Evolutionary conservation across 2,329 filamentous ascomycete species (phyloP).

Genomic region (Arthroderma sp.): DNA sequence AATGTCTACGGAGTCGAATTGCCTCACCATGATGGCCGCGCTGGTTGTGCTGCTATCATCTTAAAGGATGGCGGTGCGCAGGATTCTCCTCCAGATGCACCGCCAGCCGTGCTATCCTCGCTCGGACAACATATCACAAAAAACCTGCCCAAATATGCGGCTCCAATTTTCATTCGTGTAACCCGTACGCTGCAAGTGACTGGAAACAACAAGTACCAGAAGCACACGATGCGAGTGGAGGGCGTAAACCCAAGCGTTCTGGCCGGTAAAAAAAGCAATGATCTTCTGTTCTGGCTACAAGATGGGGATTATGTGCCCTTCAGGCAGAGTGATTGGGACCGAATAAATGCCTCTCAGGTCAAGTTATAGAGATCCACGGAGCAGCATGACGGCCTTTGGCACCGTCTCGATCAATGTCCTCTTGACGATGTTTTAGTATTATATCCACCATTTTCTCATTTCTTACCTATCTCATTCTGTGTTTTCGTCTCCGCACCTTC

Average conservation of each 20-base stretch:
- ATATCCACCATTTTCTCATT: no score
- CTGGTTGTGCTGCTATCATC: conserved; percentile 65
- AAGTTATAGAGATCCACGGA: conserved; percentile 37
- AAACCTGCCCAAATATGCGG: conserved; percentile 58
- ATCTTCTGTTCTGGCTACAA: conserved; percentile 53
- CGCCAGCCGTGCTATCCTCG: conserved; percentile 37
- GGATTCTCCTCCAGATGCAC: conserved; percentile 14
- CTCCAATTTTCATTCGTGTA: conserved; percentile 64
- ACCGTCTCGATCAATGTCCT: no score
- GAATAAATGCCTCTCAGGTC: conserved; percentile 52
- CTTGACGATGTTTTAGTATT: no score
- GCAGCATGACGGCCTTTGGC: no score
- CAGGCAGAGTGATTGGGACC: conserved; percentile 52
- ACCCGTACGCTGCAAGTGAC: conserved; percentile 53
- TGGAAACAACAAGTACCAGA: conserved; percentile 83
- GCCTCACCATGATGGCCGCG: conserved; percentile 69
- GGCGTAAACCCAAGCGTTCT: conserved; percentile 52
- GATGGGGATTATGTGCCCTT: conserved; percentile 57
- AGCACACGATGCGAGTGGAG: conserved; percentile 55
- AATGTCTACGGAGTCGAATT: conserved; percentile 77
- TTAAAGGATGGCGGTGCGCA: conserved; percentile 30
- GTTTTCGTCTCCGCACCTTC: no score
- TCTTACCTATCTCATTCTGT: no score
- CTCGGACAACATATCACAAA: conserved; percentile 46
- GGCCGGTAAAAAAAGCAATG: conserved; percentile 30